Evolutionary conservation across 2,329 filamentous ascomycete genomes (phyloP).

Genomic region (Rhinocladiella similis): DNA sequence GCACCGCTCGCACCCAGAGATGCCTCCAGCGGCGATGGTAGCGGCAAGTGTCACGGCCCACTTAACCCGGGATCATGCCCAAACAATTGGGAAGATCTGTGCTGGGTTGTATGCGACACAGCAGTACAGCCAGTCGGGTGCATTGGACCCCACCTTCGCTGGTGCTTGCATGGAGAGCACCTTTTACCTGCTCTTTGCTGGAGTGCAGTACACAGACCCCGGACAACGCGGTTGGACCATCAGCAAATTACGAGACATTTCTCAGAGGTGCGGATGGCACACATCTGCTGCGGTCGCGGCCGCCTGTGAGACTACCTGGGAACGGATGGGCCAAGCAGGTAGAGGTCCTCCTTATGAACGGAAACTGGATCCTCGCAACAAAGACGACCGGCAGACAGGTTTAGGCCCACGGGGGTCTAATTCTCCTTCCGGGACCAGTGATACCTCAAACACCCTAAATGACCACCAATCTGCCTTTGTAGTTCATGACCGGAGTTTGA

Average conservation of each 20-base stretch:
- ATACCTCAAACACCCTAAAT: slow-evolving; percentile 11
- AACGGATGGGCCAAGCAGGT: slow-evolving; percentile 53
- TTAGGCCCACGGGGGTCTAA: slow-evolving; percentile 51
- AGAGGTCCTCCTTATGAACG: slow-evolving; percentile 73
- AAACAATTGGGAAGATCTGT: slow-evolving; percentile 75
- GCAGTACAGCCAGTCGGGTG: slow-evolving; percentile 40
- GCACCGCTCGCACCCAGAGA: slow-evolving; percentile 79
- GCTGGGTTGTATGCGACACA: slow-evolving; percentile 59
- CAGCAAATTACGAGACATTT: slow-evolving; percentile 70
- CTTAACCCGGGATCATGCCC: slow-evolving; percentile 70
- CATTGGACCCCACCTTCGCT: slow-evolving; percentile 73
- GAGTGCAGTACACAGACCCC: slow-evolving; percentile 71
- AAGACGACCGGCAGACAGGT: slow-evolving; percentile 25
- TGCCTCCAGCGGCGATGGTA: slow-evolving; percentile 88
- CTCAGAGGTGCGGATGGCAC: slow-evolving; percentile 82
- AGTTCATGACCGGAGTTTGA: slow-evolving; percentile 49
- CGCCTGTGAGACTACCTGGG: slow-evolving; percentile 84
- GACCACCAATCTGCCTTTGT: slow-evolving; percentile 32
- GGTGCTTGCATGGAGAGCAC: slow-evolving; percentile 80
- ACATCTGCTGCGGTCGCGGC: slow-evolving; percentile 77
- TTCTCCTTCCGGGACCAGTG: slow-evolving; percentile 38
- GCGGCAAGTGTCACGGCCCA: slow-evolving; percentile 76
- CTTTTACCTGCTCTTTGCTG: slow-evolving; percentile 84
- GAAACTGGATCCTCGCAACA: slow-evolving; percentile 32
- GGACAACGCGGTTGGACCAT: slow-evolving; percentile 77